phyloP scores from a whole-genome alignment of 2,329 filamentous ascomycete species.

The Hymenoscyphus occultus region DNA sequence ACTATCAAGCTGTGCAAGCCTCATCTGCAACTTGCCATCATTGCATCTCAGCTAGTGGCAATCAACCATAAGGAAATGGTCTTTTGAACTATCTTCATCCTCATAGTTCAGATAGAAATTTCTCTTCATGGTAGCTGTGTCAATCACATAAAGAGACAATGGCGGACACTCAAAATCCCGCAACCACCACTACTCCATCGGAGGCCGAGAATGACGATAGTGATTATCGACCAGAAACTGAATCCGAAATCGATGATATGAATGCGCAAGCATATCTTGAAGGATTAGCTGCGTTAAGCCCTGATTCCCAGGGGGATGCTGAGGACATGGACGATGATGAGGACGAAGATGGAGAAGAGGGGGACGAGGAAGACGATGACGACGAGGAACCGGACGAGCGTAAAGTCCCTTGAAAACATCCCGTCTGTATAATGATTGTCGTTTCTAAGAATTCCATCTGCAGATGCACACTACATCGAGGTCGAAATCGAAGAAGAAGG shows the following conservation, averaged over 20 bases:
- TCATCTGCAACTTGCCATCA: not conserved
- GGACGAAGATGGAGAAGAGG: constrained; percentile 19
- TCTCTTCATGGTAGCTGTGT: not conserved
- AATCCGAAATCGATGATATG: constrained; percentile 5
- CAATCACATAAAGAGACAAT: not conserved
- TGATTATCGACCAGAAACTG: constrained; percentile 34
- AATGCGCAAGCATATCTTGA: constrained; percentile 9
- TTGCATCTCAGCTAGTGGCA: not conserved
- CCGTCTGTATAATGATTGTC: not conserved
- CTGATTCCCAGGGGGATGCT: constrained; percentile 12
- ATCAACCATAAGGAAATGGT: not conserved
- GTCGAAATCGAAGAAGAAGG: constrained; percentile 36
- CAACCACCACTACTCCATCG: constrained; percentile 1
- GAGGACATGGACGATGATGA: constrained; percentile 17
- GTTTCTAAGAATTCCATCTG: not conserved
- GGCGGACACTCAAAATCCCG: not conserved
- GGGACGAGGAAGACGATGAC: constrained; percentile 16
- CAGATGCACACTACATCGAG: constrained; percentile 24
- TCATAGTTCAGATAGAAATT: not conserved
- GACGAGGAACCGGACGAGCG: constrained; percentile 5
- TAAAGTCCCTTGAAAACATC: not conserved
- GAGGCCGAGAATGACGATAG: constrained; percentile 28
- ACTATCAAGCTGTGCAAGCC: not conserved
- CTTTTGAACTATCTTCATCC: not conserved
- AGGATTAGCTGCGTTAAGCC: not conserved